A percentile compares a stretch with the other conserved stretches of the same genome.
phyloP scores from a whole-genome alignment of 2,329 filamentous ascomycete species.

The Phoma sp. region DNA sequence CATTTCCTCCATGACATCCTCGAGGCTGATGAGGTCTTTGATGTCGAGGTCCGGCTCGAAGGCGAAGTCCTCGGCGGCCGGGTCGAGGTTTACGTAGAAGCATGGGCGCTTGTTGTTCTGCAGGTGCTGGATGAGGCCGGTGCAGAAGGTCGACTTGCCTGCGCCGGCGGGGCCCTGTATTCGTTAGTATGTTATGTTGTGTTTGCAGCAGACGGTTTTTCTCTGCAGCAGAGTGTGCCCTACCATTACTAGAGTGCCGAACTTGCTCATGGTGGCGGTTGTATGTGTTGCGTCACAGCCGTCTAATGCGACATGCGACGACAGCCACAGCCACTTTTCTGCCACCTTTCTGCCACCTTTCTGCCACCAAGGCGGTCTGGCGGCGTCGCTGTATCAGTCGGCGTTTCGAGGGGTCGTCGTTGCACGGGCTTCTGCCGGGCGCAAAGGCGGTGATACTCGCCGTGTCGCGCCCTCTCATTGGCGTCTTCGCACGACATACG shows the following conservation, averaged over 20 bases:
- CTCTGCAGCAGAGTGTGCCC: no score
- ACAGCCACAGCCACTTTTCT: conserved; percentile 16
- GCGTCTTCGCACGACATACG: no score
- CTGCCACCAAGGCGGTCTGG: conserved; percentile 6
- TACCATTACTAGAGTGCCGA: conserved; percentile 90
- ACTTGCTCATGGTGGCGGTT: conserved; percentile 78
- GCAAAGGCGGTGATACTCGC: conserved; percentile 14
- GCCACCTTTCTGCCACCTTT: no score
- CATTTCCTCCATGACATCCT: conserved; percentile 97
- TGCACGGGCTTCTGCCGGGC: no score
- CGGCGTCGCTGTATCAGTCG: no score
- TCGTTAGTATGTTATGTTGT: conserved; percentile 16
- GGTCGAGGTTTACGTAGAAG: conserved; percentile 98
- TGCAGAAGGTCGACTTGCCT: conserved; percentile 97
- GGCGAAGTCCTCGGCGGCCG: conserved; percentile 89
- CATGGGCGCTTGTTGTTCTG: conserved; percentile 89
- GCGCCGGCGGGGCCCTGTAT: conserved; percentile 81
- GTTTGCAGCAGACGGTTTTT: no score
- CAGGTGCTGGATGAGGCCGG: conserved; percentile 89
- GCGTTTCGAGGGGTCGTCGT: no score
- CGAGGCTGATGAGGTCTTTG: conserved; percentile 89
- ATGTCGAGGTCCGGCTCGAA: conserved; percentile 95
- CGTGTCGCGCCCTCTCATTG: conserved; percentile 11
- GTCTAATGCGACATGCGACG: no score
- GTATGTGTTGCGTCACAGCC: conserved; percentile 15